Evolutionary conservation across 345 rosid species (phyloP), one percentile per base, ranked within the genome.

Genomic region (Hibiscus mutabilis): DNA sequence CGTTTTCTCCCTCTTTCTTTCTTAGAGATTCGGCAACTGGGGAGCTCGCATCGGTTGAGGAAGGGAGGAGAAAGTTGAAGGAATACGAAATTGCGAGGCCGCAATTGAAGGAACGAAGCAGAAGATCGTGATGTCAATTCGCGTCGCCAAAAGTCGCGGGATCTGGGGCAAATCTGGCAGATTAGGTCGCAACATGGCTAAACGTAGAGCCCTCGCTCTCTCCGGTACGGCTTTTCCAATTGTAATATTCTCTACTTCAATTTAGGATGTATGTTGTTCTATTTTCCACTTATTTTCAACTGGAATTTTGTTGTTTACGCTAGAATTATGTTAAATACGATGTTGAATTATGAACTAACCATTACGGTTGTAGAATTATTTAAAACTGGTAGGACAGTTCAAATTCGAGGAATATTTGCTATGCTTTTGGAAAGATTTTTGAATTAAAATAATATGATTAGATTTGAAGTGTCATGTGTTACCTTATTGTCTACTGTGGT

Each of bases 101-200:
- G 98, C 88, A 65, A 91, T 95, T 64, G 98, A 92, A 79, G 96
- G 94, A 76, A 91, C 92, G 24, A 91, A 89, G 71, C 97, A 95
- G 85, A 79, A 84, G 84, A 78, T 95, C 81, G 88, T 85, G 49
- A 73, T 95, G 87, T 90, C 99, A 62, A 95, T 95, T 80, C 98
- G 99, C 42, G 96, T 89, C 51, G 97, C 94, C 24, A 89, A 95
- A 85, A 91, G 97, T 79, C 90, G 84, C n/a, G 98, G 96, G 75
- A 83, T 87, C 72, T 90, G 98, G 97, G 99, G 99, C 1, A 95
- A 92, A 83, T 79, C 97, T 77, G 92, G 92, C 18, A 92, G 90
- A 86, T 74, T 88, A 58, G 93, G 97, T 70, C 96, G 96, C 2
- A 86, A 95, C 71, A 95, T 95, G 99, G 99, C 97, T 58, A 92